Conservation (phyloP, 306 rosid species). For the Dalbergia cultrata region DNA sequence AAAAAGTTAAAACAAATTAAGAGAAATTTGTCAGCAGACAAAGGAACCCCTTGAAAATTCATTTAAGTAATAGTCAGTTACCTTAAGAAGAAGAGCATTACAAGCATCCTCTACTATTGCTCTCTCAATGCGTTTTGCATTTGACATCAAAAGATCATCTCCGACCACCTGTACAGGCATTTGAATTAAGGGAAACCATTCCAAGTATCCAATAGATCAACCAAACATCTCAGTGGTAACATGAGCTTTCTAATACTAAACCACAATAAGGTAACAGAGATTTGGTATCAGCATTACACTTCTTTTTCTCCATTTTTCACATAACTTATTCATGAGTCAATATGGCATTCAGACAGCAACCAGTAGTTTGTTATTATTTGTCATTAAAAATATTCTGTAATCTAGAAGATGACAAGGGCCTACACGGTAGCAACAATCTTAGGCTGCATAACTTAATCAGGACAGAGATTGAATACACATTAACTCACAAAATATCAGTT, state of each 20-base stretch:
- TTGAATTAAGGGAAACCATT: constrained; percentile 37
- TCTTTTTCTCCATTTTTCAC: neutral
- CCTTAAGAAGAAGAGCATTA: constrained; percentile 92
- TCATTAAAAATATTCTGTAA: neutral
- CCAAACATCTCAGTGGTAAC: constrained; percentile 29
- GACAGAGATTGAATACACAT: constrained; percentile 39
- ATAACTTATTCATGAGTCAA: constrained; percentile 1
- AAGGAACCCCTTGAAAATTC: constrained; percentile 21
- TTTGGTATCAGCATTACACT: neutral
- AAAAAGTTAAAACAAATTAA: neutral
- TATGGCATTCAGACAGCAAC: neutral
- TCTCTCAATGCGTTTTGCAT: constrained; percentile 79
- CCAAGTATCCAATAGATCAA: constrained; percentile 39
- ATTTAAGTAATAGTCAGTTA: constrained; percentile 47
- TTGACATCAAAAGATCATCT: constrained; percentile 88
- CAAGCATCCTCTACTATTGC: constrained; percentile 83
- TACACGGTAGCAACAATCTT: constrained; percentile 25
- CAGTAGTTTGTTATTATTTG: constrained; percentile 19
- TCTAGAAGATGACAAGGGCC: constrained; percentile 14
- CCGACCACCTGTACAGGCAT: constrained; percentile 86
- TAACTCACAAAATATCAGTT: constrained; percentile 42
- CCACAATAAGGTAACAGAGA: constrained; percentile 3
- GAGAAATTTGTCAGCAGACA: constrained; percentile 16
- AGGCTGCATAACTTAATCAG: constrained; percentile 30
- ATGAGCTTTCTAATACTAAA: constrained; percentile 20